These are phyloP conservation scores for Centella asiatica DNA, from an alignment of 129 eudicot genomes.

Conservation along the genomic window DNA sequence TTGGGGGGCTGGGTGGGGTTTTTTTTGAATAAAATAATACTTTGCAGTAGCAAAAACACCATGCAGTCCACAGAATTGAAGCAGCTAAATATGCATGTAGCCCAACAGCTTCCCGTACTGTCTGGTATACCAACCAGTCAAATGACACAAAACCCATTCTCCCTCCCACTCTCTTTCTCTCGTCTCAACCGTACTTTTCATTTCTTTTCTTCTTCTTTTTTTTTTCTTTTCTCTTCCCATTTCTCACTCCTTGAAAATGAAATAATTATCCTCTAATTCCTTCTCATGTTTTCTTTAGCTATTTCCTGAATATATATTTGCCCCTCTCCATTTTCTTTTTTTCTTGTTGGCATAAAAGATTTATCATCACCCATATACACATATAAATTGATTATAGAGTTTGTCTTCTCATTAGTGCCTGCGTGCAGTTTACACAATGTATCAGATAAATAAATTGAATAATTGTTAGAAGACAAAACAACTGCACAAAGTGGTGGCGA, in stretches of 20 bases:
- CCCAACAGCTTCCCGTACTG: too few species aligned
- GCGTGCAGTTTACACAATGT: neutral
- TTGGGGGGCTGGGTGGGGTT: too few species aligned
- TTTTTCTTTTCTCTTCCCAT: neutral
- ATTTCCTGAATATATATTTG: neutral
- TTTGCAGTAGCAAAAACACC: too few species aligned
- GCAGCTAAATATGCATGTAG: too few species aligned
- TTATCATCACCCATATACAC: neutral
- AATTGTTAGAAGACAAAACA: neutral
- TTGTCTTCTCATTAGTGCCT: neutral
- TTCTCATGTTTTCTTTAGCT: neutral
- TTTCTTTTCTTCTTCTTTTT: too few species aligned
- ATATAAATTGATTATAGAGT: neutral
- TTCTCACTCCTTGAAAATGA: neutral
- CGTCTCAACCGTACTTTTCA: too few species aligned
- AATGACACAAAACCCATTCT: neutral
- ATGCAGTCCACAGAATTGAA: too few species aligned
- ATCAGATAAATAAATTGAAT: neutral
- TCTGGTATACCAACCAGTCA: slow-evolving; percentile 36
- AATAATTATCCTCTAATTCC: neutral
- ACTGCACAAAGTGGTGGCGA: neutral
- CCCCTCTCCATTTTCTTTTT: too few species aligned
- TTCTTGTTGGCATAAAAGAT: too few species aligned
- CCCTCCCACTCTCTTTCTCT: neutral
- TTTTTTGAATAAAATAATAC: too few species aligned